Percentiles rank a stretch among this genome's conserved stretches.
phyloP scores from a whole-genome alignment of 495 filamentous ascomycete genomes.

The Penicillium bovifimosum region DNA sequence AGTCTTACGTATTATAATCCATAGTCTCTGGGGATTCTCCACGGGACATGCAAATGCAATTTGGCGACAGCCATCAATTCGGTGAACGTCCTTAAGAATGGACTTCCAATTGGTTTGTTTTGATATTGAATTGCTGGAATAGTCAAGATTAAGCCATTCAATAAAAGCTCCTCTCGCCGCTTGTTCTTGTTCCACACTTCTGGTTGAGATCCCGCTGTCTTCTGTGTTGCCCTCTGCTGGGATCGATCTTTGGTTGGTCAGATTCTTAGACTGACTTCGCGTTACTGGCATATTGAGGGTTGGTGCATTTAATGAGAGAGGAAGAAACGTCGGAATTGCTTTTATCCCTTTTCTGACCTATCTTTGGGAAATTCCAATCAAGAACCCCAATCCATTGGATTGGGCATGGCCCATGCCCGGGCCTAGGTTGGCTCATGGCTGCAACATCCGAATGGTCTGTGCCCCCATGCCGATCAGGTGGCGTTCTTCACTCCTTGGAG shows the following conservation, averaged over 20 bases:
- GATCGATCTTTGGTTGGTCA: background rate
- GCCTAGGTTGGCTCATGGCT: no score
- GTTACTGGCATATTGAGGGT: background rate
- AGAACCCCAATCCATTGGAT: no score
- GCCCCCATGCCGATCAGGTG: no score
- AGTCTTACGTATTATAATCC: constrained; percentile 7
- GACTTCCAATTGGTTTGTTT: constrained; percentile 2
- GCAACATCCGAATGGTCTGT: no score
- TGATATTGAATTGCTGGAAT: background rate
- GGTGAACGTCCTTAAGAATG: constrained; percentile 1
- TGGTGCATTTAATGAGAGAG: background rate
- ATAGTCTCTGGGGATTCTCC: constrained; percentile 4
- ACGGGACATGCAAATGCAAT: constrained; percentile 1
- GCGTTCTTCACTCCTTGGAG: no score
- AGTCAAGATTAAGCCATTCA: constrained; percentile 7
- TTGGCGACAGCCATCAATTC: background rate
- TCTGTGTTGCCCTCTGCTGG: background rate
- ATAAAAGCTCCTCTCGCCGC: background rate
- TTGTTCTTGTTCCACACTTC: background rate
- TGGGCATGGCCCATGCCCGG: no score
- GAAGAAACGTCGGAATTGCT: background rate
- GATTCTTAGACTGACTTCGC: background rate
- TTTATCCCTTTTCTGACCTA: no score
- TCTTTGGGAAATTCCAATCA: no score
- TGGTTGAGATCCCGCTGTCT: background rate